Conservation (phyloP, 2,329 filamentous ascomycete species). For the Apiospora arundinis region DNA sequence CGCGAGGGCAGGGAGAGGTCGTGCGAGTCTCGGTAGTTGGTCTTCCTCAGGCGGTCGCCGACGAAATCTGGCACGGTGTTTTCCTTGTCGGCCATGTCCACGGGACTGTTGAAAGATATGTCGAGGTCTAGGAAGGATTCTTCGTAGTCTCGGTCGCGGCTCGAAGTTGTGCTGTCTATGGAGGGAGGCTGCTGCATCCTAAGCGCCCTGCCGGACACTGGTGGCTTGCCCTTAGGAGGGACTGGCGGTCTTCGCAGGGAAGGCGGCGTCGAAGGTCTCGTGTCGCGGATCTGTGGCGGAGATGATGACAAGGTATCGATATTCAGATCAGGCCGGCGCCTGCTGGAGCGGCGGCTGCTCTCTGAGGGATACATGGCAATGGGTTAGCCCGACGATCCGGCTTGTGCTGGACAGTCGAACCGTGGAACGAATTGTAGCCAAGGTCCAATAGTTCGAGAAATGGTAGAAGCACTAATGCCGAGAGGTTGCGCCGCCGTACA, state of each 20-base stretch:
- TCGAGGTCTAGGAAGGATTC: conserved; percentile 41
- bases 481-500: conserved; percentile 1
- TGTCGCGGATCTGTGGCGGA: conserved; percentile 27
- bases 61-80: conserved; percentile 34
- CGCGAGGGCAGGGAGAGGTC: conserved; percentile 82
- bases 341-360: conserved; percentile 35
- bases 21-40: conserved; percentile 67
- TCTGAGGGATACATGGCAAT: conserved; percentile 32
- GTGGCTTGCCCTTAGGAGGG: conserved; percentile 41
- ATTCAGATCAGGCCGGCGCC: conserved; percentile 46
- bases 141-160: conserved; percentile 31
- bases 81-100: conserved; percentile 35
- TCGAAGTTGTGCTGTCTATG: conserved; percentile 29
- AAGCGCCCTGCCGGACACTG: conserved; percentile 42
- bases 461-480: conserved; percentile 14
- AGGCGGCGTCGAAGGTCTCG: conserved; percentile 38
- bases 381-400: conserved; percentile 10
- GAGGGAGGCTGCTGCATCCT: conserved; percentile 34
- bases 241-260: conserved; percentile 38
- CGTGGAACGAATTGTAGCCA: conserved; percentile 11
- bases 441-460: conserved; percentile 1
- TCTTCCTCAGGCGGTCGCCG: conserved; percentile 16
- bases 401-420: background rate
- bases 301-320: conserved; percentile 40
- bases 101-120: conserved; percentile 32